A percentile compares a stretch with the other conserved stretches of the same genome.
Evolutionary conservation across 306 rosid species (phyloP).

Genomic region (Quercus ilex): DNA sequence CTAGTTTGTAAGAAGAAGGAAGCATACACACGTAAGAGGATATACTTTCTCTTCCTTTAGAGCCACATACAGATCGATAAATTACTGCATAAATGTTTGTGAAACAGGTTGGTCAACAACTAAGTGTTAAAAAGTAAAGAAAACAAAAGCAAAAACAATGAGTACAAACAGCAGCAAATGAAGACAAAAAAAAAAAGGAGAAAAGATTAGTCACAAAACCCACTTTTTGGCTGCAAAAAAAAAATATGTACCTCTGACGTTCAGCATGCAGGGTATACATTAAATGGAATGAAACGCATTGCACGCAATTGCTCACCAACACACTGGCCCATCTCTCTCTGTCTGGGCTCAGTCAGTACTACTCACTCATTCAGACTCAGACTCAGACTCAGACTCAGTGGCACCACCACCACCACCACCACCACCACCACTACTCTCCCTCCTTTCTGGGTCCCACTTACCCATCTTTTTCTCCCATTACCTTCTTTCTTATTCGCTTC

Average conservation of each 20-base stretch:
- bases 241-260: neutral
- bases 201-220: neutral
- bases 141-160: no score
- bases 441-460: neutral
- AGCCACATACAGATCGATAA: no score
- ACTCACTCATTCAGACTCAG: no score
- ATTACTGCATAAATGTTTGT: no score
- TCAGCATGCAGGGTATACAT: conserved; percentile 9
- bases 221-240: neutral
- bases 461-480: neutral
- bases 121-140: neutral
- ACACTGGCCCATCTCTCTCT: conserved; percentile 30
- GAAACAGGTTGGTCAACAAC: neutral
- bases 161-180: no score
- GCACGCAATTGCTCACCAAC: conserved; percentile 74
- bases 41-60: no score
- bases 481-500: neutral
- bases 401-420: neutral
- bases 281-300: conserved; percentile 36
- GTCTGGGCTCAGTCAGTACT: conserved; percentile 20
- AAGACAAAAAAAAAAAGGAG: neutral
- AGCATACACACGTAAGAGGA: no score
- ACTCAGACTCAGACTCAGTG: neutral
- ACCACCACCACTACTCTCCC: conserved; percentile 31
- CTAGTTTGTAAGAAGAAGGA: no score